phyloP scores from a whole-genome alignment of 306 rosid genomes.

The Hippophae tibetana region DNA sequence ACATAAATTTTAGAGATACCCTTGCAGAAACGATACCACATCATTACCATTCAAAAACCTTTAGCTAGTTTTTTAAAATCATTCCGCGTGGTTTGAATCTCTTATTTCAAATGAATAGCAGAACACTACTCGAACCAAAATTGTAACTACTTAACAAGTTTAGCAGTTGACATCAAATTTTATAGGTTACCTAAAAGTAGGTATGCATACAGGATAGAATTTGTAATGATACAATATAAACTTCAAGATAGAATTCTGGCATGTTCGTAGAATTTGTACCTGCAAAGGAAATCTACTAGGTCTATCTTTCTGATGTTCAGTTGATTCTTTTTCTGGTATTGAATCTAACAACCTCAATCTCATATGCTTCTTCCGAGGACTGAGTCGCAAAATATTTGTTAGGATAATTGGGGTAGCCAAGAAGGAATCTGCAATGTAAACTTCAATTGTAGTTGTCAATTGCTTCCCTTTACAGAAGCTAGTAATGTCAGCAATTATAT shows the following conservation, averaged over 20 bases:
- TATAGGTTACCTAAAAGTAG: too few relatives aligned
- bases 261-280: slow-evolving; percentile 27
- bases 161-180: too few relatives aligned
- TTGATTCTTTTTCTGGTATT: slow-evolving; percentile 55
- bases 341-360: slow-evolving; percentile 49
- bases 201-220: background rate
- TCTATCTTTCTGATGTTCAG: slow-evolving; percentile 34
- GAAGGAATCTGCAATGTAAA: slow-evolving; percentile 72
- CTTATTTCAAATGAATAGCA: too few relatives aligned
- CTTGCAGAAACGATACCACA: background rate
- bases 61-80: too few relatives aligned
- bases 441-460: slow-evolving; percentile 48
- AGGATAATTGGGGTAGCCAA: slow-evolving; percentile 58
- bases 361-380: slow-evolving; percentile 37
- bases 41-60: background rate
- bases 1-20: background rate
- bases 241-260: background rate
- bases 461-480: slow-evolving; percentile 50
- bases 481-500: slow-evolving; percentile 23
- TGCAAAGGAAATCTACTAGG: slow-evolving; percentile 36
- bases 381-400: slow-evolving; percentile 48
- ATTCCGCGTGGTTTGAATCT: too few relatives aligned
- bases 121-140: too few relatives aligned
- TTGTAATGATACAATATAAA: background rate
- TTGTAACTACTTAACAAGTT: too few relatives aligned